phyloP scores from a whole-genome alignment of 2,329 filamentous ascomycete species.

The Leptodontidium sp. region DNA sequence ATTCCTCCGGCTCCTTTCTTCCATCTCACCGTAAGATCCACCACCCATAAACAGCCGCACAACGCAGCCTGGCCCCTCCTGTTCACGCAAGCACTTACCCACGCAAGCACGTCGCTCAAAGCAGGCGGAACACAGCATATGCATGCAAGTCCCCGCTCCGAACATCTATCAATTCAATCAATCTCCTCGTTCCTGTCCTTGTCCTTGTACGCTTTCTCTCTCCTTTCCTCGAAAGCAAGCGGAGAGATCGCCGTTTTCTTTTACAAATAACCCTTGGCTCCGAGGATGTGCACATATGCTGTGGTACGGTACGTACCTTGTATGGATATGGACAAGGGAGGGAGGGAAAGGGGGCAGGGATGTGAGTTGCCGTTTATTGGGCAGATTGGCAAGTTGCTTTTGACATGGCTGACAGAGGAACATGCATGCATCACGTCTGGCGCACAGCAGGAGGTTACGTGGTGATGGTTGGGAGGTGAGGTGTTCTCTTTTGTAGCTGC shows the following conservation, averaged over 20 bases:
- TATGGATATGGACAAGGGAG: background rate
- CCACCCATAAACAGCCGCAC: background rate
- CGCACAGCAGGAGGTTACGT: background rate
- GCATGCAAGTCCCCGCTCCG: slow-evolving; percentile 18
- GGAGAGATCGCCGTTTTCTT: slow-evolving; percentile 1
- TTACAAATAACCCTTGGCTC: background rate
- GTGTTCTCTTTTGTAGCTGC: no score
- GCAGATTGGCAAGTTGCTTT: background rate
- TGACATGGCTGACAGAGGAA: no score
- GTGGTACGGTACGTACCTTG: background rate
- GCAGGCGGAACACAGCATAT: slow-evolving; percentile 11
- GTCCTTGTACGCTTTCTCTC: background rate
- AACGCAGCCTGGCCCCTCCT: slow-evolving; percentile 2
- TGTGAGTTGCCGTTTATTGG: background rate
- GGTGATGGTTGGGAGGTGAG: no score
- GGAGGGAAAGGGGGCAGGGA: background rate
- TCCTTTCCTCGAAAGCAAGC: slow-evolving; percentile 2
- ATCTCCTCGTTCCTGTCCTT: no score
- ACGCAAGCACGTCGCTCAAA: background rate
- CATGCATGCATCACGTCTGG: background rate
- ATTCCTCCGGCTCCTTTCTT: background rate
- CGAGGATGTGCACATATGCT: background rate
- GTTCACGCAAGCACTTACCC: slow-evolving; percentile 9
- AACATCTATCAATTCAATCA: background rate
- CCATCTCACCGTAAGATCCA: background rate